Base-by-base conservation (phyloP, 805 yeast genomes). In the Candida nonsorbophila region DNA sequence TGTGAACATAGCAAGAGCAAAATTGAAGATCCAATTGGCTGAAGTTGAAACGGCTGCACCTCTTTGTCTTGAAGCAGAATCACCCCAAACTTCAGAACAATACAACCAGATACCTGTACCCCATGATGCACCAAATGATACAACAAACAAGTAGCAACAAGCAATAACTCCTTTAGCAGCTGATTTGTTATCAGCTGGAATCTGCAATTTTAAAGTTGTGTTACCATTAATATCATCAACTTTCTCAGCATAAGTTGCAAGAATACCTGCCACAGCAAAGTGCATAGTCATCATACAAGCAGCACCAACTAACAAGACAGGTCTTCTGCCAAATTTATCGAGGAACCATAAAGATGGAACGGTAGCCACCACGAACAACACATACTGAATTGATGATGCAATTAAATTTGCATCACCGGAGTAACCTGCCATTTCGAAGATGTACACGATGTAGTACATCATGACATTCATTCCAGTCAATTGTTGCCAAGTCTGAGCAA, bases 311-410 rank as follows among this genome's bases (percentile, higher is more conserved):
- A 76, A 42, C 46, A 68, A 62, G 30, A 76, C 47, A 14, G 71
- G 69, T 53, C 86, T 71, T 67, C 88, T 74, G 42, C 87, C 87
- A 19, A 77, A 47, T 36, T 55, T 59, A 47, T 78, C 83, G 45
- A 79, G 58, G 31, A 70, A 52, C 42, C 62, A 59, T 39, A 78
- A 62, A 1, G 84, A 77, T 6, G 80, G 78, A 24, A 75, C 49
- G 3, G 86, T 77, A 45, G 67, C 69, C 13, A 58, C 67, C 29
- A 68, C 59, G 49, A 72, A 71, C 35, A 71, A 41, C 25, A 71
- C 68, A 45, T 75, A 75, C 46, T 73, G 78, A 37, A 77, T 65
- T 10, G 77, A 69, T 16, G 77, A 69, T 2, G 79, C 54, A 26
- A 73, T 62, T 40, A 72, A 56, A 34, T 61, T 58, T n/a, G 72